Percentiles rank a stretch among this genome's conserved stretches.
phyloP scores from a whole-genome alignment of 129 eudicot species.

The Tanacetum coccineum region DNA sequence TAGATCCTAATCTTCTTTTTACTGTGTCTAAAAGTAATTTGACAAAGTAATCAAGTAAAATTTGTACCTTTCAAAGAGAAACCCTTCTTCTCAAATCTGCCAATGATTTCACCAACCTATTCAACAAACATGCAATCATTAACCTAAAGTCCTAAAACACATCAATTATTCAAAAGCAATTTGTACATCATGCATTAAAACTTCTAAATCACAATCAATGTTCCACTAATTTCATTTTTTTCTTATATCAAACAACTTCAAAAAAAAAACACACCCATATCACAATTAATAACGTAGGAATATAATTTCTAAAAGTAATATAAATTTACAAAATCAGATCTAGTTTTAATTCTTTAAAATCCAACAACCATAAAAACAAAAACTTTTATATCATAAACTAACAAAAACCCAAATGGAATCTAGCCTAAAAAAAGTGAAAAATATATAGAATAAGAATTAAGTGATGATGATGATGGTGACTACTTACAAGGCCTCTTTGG shows the following conservation, averaged over 20 bases:
- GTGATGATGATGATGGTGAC: not conserved
- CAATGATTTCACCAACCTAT: conserved; percentile 92
- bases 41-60: conserved; percentile 13
- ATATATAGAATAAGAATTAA: not conserved
- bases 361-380: not conserved
- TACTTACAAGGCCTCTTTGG: conserved; percentile 71
- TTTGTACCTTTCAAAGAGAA: conserved; percentile 77
- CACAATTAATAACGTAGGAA: not conserved
- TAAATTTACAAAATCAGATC: conserved; percentile 4
- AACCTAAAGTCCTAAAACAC: not conserved
- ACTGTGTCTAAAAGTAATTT: not conserved
- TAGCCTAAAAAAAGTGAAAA: not conserved
- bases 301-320: not conserved
- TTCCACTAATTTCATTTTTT: not conserved
- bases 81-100: conserved; percentile 97
- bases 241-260: conserved; percentile 1
- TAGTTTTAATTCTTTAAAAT: not conserved
- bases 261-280: not conserved
- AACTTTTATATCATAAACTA: not conserved
- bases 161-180: not conserved
- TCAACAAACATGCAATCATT: conserved; percentile 19
- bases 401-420: not conserved
- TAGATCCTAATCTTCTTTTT: conserved; percentile 6
- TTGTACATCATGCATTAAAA: conserved; percentile 17
- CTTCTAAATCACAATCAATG: not conserved